Conservation (phyloP, 2,329 filamentous ascomycete species). For the Curvularia spicifera region DNA sequence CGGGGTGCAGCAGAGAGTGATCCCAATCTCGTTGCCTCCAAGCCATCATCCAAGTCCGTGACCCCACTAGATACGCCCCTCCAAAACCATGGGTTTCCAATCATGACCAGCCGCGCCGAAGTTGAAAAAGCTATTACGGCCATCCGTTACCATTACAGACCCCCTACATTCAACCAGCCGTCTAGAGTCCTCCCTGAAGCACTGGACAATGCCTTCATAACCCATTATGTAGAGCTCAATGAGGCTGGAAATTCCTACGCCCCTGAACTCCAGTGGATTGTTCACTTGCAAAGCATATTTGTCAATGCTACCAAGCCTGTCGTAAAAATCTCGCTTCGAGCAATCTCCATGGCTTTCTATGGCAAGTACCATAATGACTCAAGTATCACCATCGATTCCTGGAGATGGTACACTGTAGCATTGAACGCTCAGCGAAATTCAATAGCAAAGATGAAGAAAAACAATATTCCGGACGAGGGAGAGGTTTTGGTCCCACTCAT, state of each 20-base stretch:
- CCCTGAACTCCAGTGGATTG: conserved; percentile 37
- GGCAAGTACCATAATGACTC: conserved; percentile 39
- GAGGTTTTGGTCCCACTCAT: conserved; percentile 42
- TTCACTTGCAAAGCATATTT: conserved; percentile 30
- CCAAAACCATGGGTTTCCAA: conserved; percentile 5
- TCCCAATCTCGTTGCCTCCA: background rate
- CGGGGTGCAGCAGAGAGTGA: background rate
- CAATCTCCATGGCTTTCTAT: conserved; percentile 44
- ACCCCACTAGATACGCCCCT: conserved; percentile 2
- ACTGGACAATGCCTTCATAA: conserved; percentile 38
- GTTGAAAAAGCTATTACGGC: conserved; percentile 31
- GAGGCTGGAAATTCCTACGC: conserved; percentile 24
- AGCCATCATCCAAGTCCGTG: background rate
- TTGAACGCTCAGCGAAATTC: conserved; percentile 35
- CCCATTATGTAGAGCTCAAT: conserved; percentile 42
- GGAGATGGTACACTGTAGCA: conserved; percentile 43
- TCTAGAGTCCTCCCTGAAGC: conserved; percentile 31
- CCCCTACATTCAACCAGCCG: conserved; percentile 36
- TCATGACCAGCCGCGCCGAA: conserved; percentile 4
- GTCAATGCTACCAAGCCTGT: conserved; percentile 31
- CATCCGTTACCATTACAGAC: conserved; percentile 34
- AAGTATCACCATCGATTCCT: conserved; percentile 40
- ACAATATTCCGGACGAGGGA: conserved; percentile 36
- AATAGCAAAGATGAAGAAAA: conserved; percentile 22
- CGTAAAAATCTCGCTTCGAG: conserved; percentile 39